Percentiles rank a stretch among this genome's conserved stretches.
phyloP scores from a whole-genome alignment of 2,329 filamentous ascomycete species.

The Fusarium paranaense region DNA sequence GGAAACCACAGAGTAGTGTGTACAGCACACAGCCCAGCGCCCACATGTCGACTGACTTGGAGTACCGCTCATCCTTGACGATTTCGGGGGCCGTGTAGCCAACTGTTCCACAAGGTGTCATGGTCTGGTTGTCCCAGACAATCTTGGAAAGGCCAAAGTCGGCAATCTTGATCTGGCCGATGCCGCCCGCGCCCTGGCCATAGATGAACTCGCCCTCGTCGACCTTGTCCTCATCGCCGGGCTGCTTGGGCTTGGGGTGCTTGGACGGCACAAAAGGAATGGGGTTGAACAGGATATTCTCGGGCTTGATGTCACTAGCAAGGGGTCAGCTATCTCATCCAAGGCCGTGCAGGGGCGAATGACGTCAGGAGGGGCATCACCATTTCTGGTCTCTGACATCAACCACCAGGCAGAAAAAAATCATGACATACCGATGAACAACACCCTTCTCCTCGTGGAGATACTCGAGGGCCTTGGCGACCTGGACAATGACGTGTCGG shows the following conservation, averaged over 20 bases:
- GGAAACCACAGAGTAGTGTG: slow-evolving; percentile 96
- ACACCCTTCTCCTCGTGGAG: slow-evolving; percentile 95
- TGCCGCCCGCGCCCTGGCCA: slow-evolving; percentile 87
- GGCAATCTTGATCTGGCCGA: slow-evolving; percentile 95
- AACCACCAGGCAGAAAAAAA: neutral
- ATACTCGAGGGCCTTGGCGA: slow-evolving; percentile 94
- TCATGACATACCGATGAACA: slow-evolving; percentile 84
- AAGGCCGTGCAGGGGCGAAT: slow-evolving; percentile 37
- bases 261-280: slow-evolving; percentile 84
- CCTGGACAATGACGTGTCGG: slow-evolving; percentile 92
- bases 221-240: slow-evolving; percentile 96
- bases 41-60: slow-evolving; percentile 99
- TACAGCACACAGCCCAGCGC: slow-evolving; percentile 96
- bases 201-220: slow-evolving; percentile 94
- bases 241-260: slow-evolving; percentile 80
- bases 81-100: slow-evolving; percentile 99
- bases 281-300: slow-evolving; percentile 94
- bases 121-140: slow-evolving; percentile 97
- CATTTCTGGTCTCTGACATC: slow-evolving; percentile 7
- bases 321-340: slow-evolving; percentile 33
- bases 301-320: slow-evolving; percentile 93
- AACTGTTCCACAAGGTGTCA: slow-evolving; percentile 99
- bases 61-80: slow-evolving; percentile 98
- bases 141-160: slow-evolving; percentile 98
- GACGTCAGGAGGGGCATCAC: slow-evolving; percentile 47